These are phyloP conservation scores for Salix dunnii DNA, from an alignment of 345 rosid species.

Conservation along the genomic window DNA sequence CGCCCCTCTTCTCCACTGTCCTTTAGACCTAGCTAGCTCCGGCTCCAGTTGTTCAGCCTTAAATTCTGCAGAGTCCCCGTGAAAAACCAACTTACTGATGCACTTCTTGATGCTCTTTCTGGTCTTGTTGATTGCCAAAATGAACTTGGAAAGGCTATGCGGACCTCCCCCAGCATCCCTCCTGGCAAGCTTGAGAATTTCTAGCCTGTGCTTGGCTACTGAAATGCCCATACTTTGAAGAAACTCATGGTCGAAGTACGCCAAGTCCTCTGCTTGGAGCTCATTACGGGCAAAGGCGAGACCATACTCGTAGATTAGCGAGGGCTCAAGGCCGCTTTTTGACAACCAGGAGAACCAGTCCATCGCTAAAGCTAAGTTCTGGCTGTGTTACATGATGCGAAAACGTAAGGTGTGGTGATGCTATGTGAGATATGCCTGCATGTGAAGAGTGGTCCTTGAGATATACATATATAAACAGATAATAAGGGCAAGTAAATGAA, in stretches of 20 bases:
- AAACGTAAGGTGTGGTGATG: not conserved
- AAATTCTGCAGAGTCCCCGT: conserved; percentile 21
- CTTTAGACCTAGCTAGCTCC: conserved; percentile 9
- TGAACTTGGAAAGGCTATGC: conserved; percentile 35
- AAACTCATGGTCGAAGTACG: conserved; percentile 66
- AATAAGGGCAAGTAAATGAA: conserved; percentile 24
- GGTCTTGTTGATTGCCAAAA: conserved; percentile 37
- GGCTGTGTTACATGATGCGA: not conserved
- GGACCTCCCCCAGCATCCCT: conserved; percentile 35
- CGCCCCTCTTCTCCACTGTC: conserved; percentile 20
- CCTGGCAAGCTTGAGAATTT: conserved; percentile 70
- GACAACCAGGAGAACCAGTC: conserved; percentile 93
- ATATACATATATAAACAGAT: conserved; percentile 17
- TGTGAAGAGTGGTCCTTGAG: conserved; percentile 19
- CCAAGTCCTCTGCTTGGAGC: conserved; percentile 65
- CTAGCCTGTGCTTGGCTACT: conserved; percentile 72
- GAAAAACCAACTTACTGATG: conserved; percentile 41
- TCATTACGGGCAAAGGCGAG: conserved; percentile 54
- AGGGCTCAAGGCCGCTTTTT: conserved; percentile 51
- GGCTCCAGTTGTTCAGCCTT: conserved; percentile 38
- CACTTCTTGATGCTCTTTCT: conserved; percentile 43
- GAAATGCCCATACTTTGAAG: conserved; percentile 74
- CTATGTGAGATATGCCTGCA: not conserved
- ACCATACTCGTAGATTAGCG: conserved; percentile 62
- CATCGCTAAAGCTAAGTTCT: conserved; percentile 31